A percentile compares a stretch with the other conserved stretches of the same genome.
Evolutionary conservation across 176 grass and related monocot species (phyloP).

Genomic region (Ensete glaucum): DNA sequence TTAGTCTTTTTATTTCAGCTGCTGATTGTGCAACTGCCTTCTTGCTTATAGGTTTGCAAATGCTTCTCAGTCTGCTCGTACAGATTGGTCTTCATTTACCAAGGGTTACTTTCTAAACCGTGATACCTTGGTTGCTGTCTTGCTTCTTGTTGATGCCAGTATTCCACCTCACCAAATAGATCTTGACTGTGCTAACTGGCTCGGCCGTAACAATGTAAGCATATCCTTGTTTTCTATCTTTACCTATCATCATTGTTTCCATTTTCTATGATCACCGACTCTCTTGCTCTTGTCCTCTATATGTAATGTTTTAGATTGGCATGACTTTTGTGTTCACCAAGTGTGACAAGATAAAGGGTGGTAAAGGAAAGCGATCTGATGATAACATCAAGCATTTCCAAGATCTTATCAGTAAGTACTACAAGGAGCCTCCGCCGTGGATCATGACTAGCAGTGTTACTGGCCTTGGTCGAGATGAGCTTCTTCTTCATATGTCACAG

Average conservation of each 20-base stretch:
- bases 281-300: background rate
- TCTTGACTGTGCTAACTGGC: slow-evolving; percentile 94
- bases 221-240: background rate
- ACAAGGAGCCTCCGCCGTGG: slow-evolving; percentile 73
- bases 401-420: slow-evolving; percentile 54
- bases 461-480: slow-evolving; percentile 55
- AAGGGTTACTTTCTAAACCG: slow-evolving; percentile 94
- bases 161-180: slow-evolving; percentile 80
- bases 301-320: slow-evolving; percentile 44
- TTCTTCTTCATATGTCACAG: slow-evolving; percentile 78
- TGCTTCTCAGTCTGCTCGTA: slow-evolving; percentile 58
- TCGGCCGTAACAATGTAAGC: slow-evolving; percentile 86
- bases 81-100: slow-evolving; percentile 89
- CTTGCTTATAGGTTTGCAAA: slow-evolving; percentile 56
- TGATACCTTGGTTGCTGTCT: slow-evolving; percentile 58
- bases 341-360: slow-evolving; percentile 82
- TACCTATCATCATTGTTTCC: background rate
- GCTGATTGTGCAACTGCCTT: slow-evolving; percentile 4
- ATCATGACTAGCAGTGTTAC: slow-evolving; percentile 84
- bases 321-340: slow-evolving; percentile 97
- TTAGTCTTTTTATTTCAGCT: background rate
- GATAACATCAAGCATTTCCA: slow-evolving; percentile 90
- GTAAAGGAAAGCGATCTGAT: slow-evolving; percentile 58
- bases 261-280: background rate
- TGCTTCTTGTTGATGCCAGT: slow-evolving; percentile 88